These are phyloP conservation scores for Verticillium tricorpus DNA, from an alignment of 2,329 filamentous ascomycete genomes.

Conservation along the genomic window DNA sequence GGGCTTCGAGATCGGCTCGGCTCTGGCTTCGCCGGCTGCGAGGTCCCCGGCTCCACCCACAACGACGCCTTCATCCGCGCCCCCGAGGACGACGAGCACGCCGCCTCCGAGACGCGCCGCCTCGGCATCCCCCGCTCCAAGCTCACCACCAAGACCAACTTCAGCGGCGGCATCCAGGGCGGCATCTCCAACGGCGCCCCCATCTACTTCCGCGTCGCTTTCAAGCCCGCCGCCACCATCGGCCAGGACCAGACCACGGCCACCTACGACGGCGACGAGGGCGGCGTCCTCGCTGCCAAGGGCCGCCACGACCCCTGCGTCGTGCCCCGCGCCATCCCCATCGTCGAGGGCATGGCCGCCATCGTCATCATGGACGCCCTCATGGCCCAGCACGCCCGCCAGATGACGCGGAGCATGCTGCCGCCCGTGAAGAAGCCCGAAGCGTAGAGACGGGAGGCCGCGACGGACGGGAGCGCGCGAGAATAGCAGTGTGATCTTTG, in stretches of 20 bases:
- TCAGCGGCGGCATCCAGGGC: constrained; percentile 91
- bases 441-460: background rate
- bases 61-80: constrained; percentile 80
- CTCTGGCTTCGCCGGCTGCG: constrained; percentile 83
- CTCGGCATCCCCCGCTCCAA: constrained; percentile 49
- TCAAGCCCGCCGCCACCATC: constrained; percentile 95
- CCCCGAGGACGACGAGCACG: constrained; percentile 31
- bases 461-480: background rate
- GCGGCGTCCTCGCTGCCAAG: constrained; percentile 83
- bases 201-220: constrained; percentile 91
- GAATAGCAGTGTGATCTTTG: background rate
- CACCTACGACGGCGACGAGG: constrained; percentile 65
- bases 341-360: constrained; percentile 88
- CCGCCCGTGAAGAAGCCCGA: constrained; percentile 9
- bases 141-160: constrained; percentile 86
- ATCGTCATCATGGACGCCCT: constrained; percentile 83
- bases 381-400: constrained; percentile 69
- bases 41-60: constrained; percentile 82
- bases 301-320: constrained; percentile 93
- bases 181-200: constrained; percentile 91
- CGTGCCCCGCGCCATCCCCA: constrained; percentile 80
- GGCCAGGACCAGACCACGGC: constrained; percentile 81
- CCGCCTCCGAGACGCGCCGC: constrained; percentile 32
- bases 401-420: constrained; percentile 17
- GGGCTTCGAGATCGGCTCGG: constrained; percentile 93